phyloP scores from a whole-genome alignment of 768 basidiomycete species.

The Hygrophorus russula region DNA sequence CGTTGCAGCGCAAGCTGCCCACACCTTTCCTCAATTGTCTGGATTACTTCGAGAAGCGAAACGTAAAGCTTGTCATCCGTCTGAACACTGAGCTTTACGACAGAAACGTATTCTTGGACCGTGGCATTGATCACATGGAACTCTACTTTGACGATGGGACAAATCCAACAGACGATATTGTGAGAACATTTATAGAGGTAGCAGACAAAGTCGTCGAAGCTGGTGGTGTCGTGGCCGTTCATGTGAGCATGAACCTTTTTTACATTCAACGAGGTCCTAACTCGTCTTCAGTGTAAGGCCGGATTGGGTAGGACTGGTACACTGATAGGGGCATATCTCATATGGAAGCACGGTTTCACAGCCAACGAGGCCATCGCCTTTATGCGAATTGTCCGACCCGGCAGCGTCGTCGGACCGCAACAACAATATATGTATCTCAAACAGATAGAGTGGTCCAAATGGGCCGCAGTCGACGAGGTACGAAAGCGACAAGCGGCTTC shows the following conservation, averaged over 20 bases:
- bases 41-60: slow-evolving; percentile 82
- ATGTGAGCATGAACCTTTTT: slow-evolving; percentile 39
- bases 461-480: slow-evolving; percentile 81
- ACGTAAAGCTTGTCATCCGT: slow-evolving; percentile 85
- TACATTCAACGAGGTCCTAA: slow-evolving; percentile 9
- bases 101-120: slow-evolving; percentile 64
- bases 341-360: slow-evolving; percentile 98
- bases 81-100: slow-evolving; percentile 92
- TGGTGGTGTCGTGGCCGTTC: slow-evolving; percentile 81
- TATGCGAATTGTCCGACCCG: slow-evolving; percentile 96
- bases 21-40: slow-evolving; percentile 83
- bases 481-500: slow-evolving; percentile 35
- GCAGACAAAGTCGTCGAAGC: slow-evolving; percentile 67
- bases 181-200: slow-evolving; percentile 80
- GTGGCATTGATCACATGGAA: slow-evolving; percentile 81
- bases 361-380: slow-evolving; percentile 94
- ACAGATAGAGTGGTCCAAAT: slow-evolving; percentile 88
- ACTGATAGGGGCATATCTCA: slow-evolving; percentile 93
- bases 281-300: slow-evolving; percentile 70
- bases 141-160: slow-evolving; percentile 98
- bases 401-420: slow-evolving; percentile 85
- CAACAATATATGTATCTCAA: slow-evolving; percentile 94
- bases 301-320: slow-evolving; percentile 95
- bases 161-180: slow-evolving; percentile 93
- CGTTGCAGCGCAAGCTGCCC: slow-evolving; percentile 68